Conservation (phyloP, 225 moss, liverwort and hornwort genomes). For the Antitrichia curtipendula region DNA sequence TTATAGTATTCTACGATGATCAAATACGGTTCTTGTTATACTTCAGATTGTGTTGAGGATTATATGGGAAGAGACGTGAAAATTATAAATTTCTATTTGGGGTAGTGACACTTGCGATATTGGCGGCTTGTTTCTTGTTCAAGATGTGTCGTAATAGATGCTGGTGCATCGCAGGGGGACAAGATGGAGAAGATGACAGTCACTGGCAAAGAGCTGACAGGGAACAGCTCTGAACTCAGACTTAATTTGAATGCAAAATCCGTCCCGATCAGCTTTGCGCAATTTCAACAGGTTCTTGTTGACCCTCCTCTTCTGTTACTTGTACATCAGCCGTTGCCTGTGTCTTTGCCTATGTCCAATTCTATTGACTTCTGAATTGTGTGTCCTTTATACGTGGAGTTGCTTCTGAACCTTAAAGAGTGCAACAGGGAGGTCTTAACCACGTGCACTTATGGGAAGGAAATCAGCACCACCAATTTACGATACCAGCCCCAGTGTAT, state of each 20-base stretch:
- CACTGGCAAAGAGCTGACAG: slow-evolving; percentile 12
- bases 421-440: slow-evolving; percentile 39
- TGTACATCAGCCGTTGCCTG: background rate
- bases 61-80: background rate
- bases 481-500: slow-evolving; percentile 35
- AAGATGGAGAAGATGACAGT: slow-evolving; percentile 16
- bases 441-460: slow-evolving; percentile 78
- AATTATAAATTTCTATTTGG: background rate
- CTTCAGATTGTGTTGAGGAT: background rate
- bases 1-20: background rate
- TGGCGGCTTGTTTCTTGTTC: background rate
- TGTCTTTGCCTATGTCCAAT: background rate
- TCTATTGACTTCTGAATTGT: background rate
- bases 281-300: slow-evolving; percentile 28
- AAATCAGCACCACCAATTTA: slow-evolving; percentile 65
- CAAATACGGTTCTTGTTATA: background rate
- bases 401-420: background rate
- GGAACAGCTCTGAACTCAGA: slow-evolving; percentile 10
- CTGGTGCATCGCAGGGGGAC: slow-evolving; percentile 30
- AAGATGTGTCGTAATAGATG: background rate
- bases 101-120: background rate
- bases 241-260: slow-evolving; percentile 18
- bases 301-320: background rate
- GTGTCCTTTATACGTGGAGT: background rate
- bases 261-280: slow-evolving; percentile 16